These are phyloP conservation scores for Neurospora sp. DNA, from an alignment of 495 filamentous ascomycete genomes.

Conservation along the genomic window DNA sequence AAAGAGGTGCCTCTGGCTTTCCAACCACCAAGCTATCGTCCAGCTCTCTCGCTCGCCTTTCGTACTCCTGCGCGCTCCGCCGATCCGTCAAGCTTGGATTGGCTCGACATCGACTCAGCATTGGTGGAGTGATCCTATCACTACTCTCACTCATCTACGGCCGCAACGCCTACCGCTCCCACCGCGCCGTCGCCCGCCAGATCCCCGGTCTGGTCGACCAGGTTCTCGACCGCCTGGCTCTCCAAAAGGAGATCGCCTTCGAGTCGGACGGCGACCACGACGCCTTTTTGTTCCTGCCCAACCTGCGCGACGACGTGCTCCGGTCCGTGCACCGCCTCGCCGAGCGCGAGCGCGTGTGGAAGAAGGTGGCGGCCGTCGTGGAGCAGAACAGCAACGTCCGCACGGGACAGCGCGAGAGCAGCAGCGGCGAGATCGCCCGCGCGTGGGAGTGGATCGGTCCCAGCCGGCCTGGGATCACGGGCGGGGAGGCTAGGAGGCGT, in stretches of 20 bases:
- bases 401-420: constrained; percentile 68
- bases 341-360: constrained; percentile 70
- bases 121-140: constrained; percentile 60
- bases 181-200: constrained; percentile 52
- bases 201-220: constrained; percentile 72
- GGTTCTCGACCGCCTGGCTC: constrained; percentile 71
- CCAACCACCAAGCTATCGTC: constrained; percentile 48
- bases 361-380: constrained; percentile 67
- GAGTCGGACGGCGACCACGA: constrained; percentile 53
- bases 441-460: constrained; percentile 96
- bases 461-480: constrained; percentile 27
- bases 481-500: constrained; percentile 25
- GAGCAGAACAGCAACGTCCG: constrained; percentile 91
- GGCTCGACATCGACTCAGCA: constrained; percentile 88
- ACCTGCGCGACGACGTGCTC: constrained; percentile 85
- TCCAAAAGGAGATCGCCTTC: constrained; percentile 66
- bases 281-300: constrained; percentile 71
- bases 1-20: constrained; percentile 46
- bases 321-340: constrained; percentile 66
- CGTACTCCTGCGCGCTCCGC: constrained; percentile 77
- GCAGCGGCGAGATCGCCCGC: constrained; percentile 74
- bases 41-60: constrained; percentile 78
- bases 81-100: constrained; percentile 84
- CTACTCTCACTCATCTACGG: constrained; percentile 42
- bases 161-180: constrained; percentile 43